phyloP scores from a whole-genome alignment of 495 filamentous ascomycete genomes.

The Xylaria scruposa region DNA sequence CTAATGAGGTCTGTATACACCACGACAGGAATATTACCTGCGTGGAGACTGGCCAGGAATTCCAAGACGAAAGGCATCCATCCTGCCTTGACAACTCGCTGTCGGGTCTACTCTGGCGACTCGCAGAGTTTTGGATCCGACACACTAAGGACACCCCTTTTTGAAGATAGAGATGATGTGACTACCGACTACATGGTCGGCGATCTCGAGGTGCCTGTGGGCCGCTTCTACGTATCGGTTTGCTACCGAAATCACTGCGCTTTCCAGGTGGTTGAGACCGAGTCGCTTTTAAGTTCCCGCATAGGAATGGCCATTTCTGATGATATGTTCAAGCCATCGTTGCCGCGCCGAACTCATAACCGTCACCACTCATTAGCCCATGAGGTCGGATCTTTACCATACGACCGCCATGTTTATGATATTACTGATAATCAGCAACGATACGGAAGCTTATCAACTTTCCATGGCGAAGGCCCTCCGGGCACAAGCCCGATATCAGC shows the following conservation, averaged over 20 bases:
- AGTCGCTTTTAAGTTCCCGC: slow-evolving; percentile 91
- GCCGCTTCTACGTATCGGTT: slow-evolving; percentile 80
- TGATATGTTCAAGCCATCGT: slow-evolving; percentile 79
- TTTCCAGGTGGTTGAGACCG: slow-evolving; percentile 89
- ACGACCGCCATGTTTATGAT: slow-evolving; percentile 53
- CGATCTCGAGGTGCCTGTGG: slow-evolving; percentile 82
- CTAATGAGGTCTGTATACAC: slow-evolving; percentile 93
- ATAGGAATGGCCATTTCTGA: slow-evolving; percentile 89
- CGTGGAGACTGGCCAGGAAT: slow-evolving; percentile 82
- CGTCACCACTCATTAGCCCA: slow-evolving; percentile 48
- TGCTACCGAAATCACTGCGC: slow-evolving; percentile 86
- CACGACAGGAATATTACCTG: slow-evolving; percentile 80
- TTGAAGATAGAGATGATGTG: slow-evolving; percentile 67
- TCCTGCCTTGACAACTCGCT: slow-evolving; percentile 74
- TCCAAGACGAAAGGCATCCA: slow-evolving; percentile 69
- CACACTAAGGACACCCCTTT: slow-evolving; percentile 73
- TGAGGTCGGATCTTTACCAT: slow-evolving; percentile 80
- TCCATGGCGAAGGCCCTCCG: slow-evolving; percentile 78
- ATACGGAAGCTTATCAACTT: slow-evolving; percentile 92
- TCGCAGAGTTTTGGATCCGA: slow-evolving; percentile 62
- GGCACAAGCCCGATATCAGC: slow-evolving; percentile 89
- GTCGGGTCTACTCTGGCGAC: slow-evolving; percentile 72
- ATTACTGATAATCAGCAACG: slow-evolving; percentile 74
- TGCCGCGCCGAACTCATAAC: slow-evolving; percentile 51
- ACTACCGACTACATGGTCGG: slow-evolving; percentile 80